phyloP scores from a whole-genome alignment of 306 rosid species.

The Morella rubra region DNA sequence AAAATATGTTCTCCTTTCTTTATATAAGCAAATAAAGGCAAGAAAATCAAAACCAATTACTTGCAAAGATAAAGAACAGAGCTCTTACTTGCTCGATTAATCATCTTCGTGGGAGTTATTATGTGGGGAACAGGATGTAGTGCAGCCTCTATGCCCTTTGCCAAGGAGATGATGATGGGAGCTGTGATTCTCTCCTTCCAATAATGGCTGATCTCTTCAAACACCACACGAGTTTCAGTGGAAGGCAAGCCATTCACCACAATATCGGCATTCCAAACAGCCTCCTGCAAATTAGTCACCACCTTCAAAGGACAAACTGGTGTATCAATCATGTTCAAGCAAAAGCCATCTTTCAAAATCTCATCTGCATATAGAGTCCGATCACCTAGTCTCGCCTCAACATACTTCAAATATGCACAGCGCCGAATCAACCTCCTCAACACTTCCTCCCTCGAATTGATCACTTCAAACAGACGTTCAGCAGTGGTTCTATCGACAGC shows the following conservation, averaged over 20 bases:
- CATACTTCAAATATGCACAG: constrained; percentile 83
- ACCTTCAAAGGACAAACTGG: constrained; percentile 93
- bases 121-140: constrained; percentile 83
- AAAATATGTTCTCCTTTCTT: neutral
- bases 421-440: constrained; percentile 83
- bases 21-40: constrained; percentile 12
- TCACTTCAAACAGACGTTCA: constrained; percentile 80
- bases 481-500: constrained; percentile 71
- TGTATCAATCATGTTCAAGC: constrained; percentile 90
- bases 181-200: constrained; percentile 88
- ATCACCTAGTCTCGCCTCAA: constrained; percentile 92
- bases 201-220: constrained; percentile 78
- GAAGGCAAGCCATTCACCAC: constrained; percentile 98
- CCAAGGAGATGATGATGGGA: constrained; percentile 78
- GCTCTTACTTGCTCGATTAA: constrained; percentile 77
- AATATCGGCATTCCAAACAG: constrained; percentile 96
- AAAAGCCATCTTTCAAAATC: constrained; percentile 87
- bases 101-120: constrained; percentile 85
- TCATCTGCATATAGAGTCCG: constrained; percentile 82
- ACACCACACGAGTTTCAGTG: constrained; percentile 78
- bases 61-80: constrained; percentile 3
- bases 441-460: constrained; percentile 83
- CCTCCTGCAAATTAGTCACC: constrained; percentile 92
- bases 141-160: constrained; percentile 91
- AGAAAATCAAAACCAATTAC: constrained; percentile 1